Evolutionary conservation across 306 rosid genomes (phyloP).

Genomic region (Castanea crenata): DNA sequence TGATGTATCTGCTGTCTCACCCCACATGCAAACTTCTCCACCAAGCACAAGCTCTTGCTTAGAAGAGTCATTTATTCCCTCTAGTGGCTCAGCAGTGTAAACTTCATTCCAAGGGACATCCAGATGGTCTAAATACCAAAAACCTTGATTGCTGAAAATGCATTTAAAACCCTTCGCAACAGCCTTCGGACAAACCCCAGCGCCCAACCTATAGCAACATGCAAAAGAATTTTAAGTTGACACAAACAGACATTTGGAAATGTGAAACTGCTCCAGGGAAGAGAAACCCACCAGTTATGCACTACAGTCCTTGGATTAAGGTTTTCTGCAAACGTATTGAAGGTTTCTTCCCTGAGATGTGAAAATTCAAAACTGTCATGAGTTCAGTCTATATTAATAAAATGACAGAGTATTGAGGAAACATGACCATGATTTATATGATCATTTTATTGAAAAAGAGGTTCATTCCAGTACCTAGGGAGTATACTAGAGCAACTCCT

Average conservation of each 20-base stretch:
- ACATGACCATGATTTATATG: not conserved
- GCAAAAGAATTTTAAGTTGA: slow-evolving; percentile 1
- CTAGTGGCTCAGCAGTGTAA: slow-evolving; percentile 77
- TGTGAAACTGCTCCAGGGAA: slow-evolving; percentile 13
- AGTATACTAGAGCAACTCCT: no score
- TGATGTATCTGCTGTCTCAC: slow-evolving; percentile 81
- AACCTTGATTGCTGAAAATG: slow-evolving; percentile 95
- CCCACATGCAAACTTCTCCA: slow-evolving; percentile 99
- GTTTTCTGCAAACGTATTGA: slow-evolving; percentile 66
- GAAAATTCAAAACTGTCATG: slow-evolving; percentile 22
- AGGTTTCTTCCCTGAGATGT: slow-evolving; percentile 92
- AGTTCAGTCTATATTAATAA: slow-evolving; percentile 4
- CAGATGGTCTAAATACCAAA: slow-evolving; percentile 95
- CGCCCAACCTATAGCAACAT: slow-evolving; percentile 59
- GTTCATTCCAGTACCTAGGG: no score
- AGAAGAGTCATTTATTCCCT: slow-evolving; percentile 54
- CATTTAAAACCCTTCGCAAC: slow-evolving; percentile 87
- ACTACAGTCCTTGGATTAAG: slow-evolving; percentile 85
- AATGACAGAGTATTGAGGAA: slow-evolving; percentile 10
- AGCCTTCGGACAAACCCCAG: slow-evolving; percentile 83
- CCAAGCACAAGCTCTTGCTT: slow-evolving; percentile 81
- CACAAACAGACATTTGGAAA: slow-evolving; percentile 14
- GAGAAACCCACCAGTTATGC: slow-evolving; percentile 79
- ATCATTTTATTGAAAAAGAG: no score
- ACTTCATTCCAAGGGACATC: slow-evolving; percentile 84